phyloP scores from a whole-genome alignment of 2,329 filamentous ascomycete genomes.

The Xylogone sp. region DNA sequence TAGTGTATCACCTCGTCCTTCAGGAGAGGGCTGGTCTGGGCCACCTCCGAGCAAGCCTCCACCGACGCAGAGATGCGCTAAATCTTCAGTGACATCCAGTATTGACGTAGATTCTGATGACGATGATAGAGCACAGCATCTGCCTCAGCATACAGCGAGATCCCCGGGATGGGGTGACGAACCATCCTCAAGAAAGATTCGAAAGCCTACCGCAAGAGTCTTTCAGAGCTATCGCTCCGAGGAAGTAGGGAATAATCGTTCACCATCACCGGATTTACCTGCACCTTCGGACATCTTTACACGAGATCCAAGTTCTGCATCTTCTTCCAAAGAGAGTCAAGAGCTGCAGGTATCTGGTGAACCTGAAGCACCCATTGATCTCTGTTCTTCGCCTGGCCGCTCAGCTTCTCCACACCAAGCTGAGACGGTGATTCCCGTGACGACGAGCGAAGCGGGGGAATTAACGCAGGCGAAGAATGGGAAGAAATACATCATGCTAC shows the following conservation, averaged over 20 bases:
- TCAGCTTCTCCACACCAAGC: not conserved
- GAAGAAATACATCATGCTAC: slow-evolving; percentile 23
- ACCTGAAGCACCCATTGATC: not conserved
- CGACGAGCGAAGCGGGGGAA: not conserved
- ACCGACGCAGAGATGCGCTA: not conserved
- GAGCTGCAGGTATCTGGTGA: not conserved
- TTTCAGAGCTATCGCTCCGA: not conserved
- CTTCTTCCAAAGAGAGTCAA: not conserved
- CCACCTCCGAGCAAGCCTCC: not conserved
- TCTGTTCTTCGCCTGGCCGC: not conserved
- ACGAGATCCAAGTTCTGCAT: not conserved
- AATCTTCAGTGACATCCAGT: not conserved
- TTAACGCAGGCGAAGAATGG: slow-evolving; percentile 4
- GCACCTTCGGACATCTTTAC: not conserved
- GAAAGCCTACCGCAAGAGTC: not conserved
- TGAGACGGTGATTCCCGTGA: not conserved
- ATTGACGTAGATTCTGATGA: not conserved
- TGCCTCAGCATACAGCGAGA: not conserved
- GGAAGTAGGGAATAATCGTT: not conserved
- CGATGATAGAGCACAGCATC: not conserved
- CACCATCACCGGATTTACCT: not conserved
- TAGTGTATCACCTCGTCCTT: not conserved
- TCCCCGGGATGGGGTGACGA: not conserved
- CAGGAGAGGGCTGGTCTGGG: not conserved
- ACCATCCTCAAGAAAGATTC: slow-evolving; percentile 1